These are phyloP conservation scores for Rheum nobile DNA, from an alignment of 148 eudicot species.

Conservation along the genomic window DNA sequence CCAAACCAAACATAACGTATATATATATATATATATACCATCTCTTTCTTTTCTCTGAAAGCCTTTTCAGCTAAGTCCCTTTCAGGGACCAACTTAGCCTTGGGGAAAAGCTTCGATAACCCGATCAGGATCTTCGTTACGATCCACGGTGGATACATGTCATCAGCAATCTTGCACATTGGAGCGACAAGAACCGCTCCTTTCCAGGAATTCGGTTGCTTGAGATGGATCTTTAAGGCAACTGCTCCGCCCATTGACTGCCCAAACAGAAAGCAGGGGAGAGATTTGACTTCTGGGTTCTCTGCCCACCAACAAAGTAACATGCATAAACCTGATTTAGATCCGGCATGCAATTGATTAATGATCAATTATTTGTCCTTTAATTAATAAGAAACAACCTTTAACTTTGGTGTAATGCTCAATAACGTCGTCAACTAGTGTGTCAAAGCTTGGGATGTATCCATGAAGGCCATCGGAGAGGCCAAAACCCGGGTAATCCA, in stretches of 20 bases:
- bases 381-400: no score
- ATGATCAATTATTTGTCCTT: neutral
- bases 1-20: no score
- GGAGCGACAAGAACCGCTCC: conserved; percentile 95
- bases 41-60: conserved; percentile 75
- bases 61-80: conserved; percentile 66
- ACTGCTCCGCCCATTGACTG: conserved; percentile 98
- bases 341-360: neutral
- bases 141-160: conserved; percentile 68
- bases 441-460: conserved; percentile 67
- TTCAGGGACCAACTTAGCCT: conserved; percentile 68
- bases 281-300: conserved; percentile 38
- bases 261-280: conserved; percentile 75
- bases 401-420: conserved; percentile 64
- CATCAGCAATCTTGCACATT: conserved; percentile 99
- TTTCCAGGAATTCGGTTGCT: conserved; percentile 75
- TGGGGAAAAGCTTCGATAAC: conserved; percentile 69
- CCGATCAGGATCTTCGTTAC: conserved; percentile 54
- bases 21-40: conserved; percentile 43
- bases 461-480: conserved; percentile 97
- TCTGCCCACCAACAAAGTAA: conserved; percentile 33
- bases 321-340: neutral
- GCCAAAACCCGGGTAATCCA: conserved; percentile 99
- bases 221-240: conserved; percentile 76
- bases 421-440: conserved; percentile 70